Evolutionary conservation across 2,329 filamentous ascomycete species (phyloP), one percentile per base, ranked within the genome.

Genomic region (Rhynchosporium graminicola): DNA sequence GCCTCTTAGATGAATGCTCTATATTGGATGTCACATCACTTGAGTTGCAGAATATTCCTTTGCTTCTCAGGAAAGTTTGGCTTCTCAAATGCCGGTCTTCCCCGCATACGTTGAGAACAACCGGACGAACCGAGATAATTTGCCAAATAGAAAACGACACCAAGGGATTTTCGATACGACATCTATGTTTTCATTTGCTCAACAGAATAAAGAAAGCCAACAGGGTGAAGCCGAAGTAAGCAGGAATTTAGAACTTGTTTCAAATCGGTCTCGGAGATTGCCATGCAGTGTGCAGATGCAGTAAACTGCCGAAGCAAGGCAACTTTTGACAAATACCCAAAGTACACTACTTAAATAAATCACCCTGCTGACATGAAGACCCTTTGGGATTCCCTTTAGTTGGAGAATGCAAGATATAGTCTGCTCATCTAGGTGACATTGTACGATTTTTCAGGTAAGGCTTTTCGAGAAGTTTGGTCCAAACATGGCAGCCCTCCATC

Each of bases 121-220:
- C 50, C n/a, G 50, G 50, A 52, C 50, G 38, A 33, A 29, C 7
- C 36, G 5, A 54, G 3, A 28, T 33, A 38, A 10, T 54, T 38
- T 54, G 51, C n/a, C 51, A 54, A 42, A 52, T 40, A 29, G 51
- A n/a, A 36, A 54, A 54, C 33, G 38, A 15, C 20, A 54, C 26
- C 51, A 54, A 38, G 48, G 48, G 4, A 36, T 10, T 9, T 38
- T 38, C 4, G 20, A 54, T 31, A 54, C 50, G 33, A 29, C 15
- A 13, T 36, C 36, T 9, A 20, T 13, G 38, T 9, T 3, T 52
- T 54, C 9, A 54, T 54, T 54, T 12, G 51, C 51, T 28, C 33
- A 28, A 40, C 20, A 33, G n/a, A 40, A 42, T 8, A 13, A 20
- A 28, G 20, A 10, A 8, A 54, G 33, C 36, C 9, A 29, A 38